Evolutionary conservation across 208 protist species (phyloP).

Genomic region (Acanthamoeba divionensis): DNA sequence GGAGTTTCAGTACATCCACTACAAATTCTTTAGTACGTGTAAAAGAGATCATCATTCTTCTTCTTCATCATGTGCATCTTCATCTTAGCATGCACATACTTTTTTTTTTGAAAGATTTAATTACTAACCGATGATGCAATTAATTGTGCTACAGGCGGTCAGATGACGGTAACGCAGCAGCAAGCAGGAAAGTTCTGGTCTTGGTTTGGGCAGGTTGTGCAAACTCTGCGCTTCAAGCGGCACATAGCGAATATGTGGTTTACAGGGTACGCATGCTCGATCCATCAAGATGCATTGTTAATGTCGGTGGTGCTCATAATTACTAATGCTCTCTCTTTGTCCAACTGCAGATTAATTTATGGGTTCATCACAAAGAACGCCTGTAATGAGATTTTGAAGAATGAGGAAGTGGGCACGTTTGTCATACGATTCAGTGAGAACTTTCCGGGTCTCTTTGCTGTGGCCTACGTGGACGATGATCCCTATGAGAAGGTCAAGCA

Average conservation of each 20-base stretch:
- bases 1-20: constrained; percentile 68
- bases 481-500: constrained; percentile 64
- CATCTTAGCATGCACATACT: neutral
- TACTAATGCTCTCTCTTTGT: neutral
- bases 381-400: constrained; percentile 53
- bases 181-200: constrained; percentile 61
- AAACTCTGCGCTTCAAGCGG: constrained; percentile 68
- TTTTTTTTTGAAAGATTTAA: neutral
- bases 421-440: constrained; percentile 65
- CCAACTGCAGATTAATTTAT: constrained; percentile 56
- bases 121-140: neutral
- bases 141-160: neutral
- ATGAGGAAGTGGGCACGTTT: constrained; percentile 54
- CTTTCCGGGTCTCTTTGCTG: constrained; percentile 62
- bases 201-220: constrained; percentile 66
- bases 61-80: neutral
- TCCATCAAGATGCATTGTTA: neutral
- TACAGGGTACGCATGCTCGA: constrained; percentile 31
- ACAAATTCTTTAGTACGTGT: constrained; percentile 61
- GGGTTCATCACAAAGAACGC: constrained; percentile 64
- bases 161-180: neutral
- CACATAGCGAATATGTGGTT: constrained; percentile 66
- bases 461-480: constrained; percentile 66
- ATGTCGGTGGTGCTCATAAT: neutral
- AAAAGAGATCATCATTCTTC: neutral